Base-by-base conservation (phyloP, 306 rosid genomes). In the Trifolium dubium region DNA sequence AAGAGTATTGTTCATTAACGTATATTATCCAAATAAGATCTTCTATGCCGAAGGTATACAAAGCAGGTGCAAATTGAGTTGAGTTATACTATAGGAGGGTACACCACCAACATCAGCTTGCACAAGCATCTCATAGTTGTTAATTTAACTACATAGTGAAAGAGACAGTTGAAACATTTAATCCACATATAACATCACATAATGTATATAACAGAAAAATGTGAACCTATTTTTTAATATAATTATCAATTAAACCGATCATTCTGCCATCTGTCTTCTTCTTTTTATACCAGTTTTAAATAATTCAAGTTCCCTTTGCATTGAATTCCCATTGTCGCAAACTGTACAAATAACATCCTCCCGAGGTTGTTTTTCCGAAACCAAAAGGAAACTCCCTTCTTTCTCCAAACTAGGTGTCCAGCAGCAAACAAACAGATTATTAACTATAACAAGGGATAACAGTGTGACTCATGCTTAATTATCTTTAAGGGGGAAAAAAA, bases 1-100 rank as follows among this genome's bases (percentile, higher is more conserved):
- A 71, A 41, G 12, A 43, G 28, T 51, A 47, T 67, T 69, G 53
- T 62, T 75, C 19, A 44, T 53, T 69, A 63, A 64, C 75, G 69
- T 62, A 43, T 70, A 69, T 23, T 17, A 41, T 50, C 53, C 50
- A 31, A 77, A 54, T 68, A 73, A 77, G 74, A 77, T 43, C 32
- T 62, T 32, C 29, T 17, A 7, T 28, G n/a, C 55, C 6, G n/a
- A 82, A 46, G 75, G 71, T 37, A 67, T 49, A 49, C 18, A 40
- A 44, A n/a, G 44, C 71, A 71, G 44, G 71, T 53, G 56, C 77
- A 67, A 73, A 60, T 61, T 51, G 39, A 51, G 8, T 37, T 37
- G 40, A 37, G 6, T 35, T 32, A 13, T 53, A 18, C 35, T 4
- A 72, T 66, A 35, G 44, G 58, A 10, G 1, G 37, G 17, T 64